Evolutionary conservation across 192 early-diverging fungal species (phyloP).

Genomic region (Backusella luteola): DNA sequence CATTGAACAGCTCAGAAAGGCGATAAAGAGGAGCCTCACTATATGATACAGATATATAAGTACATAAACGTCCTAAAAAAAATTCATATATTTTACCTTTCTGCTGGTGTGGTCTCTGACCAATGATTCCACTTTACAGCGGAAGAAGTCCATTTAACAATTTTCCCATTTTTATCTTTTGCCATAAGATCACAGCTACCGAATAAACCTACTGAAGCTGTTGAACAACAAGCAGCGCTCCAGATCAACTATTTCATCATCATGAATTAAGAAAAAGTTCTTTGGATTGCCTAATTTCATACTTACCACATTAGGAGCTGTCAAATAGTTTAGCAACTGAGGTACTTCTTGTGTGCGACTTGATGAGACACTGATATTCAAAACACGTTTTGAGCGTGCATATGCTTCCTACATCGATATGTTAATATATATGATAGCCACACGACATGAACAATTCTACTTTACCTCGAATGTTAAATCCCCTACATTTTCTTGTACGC

Average conservation of each 20-base stretch:
- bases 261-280: too few species aligned
- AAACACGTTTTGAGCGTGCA: slow-evolving; percentile 57
- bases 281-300: background rate
- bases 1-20: slow-evolving; percentile 77
- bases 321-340: slow-evolving; percentile 72
- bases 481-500: slow-evolving; percentile 70
- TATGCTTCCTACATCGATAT: slow-evolving; percentile 61
- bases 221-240: slow-evolving; percentile 74
- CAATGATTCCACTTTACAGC: slow-evolving; percentile 43
- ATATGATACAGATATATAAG: background rate
- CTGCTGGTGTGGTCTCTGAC: slow-evolving; percentile 37
- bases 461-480: slow-evolving; percentile 63
- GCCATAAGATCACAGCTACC: slow-evolving; percentile 65
- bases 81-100: slow-evolving; percentile 27
- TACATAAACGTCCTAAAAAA: background rate
- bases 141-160: slow-evolving; percentile 65
- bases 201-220: slow-evolving; percentile 69
- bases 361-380: slow-evolving; percentile 81
- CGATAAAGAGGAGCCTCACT: slow-evolving; percentile 64
- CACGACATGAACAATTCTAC: background rate
- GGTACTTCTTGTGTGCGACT: slow-evolving; percentile 73
- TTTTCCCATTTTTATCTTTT: slow-evolving; percentile 65
- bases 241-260: slow-evolving; percentile 56
- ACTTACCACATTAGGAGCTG: slow-evolving; percentile 74
- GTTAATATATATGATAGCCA: background rate